phyloP scores from a whole-genome alignment of 2,329 filamentous ascomycete genomes.

The Paecilomyces sp. region DNA sequence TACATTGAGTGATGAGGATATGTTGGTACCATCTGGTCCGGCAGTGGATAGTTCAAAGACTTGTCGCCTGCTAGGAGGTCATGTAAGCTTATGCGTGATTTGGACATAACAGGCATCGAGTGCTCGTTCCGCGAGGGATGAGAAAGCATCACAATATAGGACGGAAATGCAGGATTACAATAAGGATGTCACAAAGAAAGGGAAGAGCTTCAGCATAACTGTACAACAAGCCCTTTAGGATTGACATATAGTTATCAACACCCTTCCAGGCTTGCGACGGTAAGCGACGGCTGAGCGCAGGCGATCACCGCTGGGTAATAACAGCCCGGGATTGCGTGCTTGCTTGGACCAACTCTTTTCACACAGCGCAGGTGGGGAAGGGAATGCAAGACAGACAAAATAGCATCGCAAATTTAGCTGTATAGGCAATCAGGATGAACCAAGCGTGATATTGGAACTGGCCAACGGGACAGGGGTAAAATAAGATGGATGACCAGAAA shows the following conservation, averaged over 20 bases:
- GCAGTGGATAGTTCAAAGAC: conserved; percentile 29
- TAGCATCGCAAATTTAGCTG: not conserved
- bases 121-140: not conserved
- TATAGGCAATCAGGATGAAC: not conserved
- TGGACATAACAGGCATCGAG: not conserved
- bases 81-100: conserved; percentile 15
- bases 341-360: not conserved
- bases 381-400: not conserved
- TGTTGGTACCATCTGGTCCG: conserved; percentile 29
- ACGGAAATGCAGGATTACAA: not conserved
- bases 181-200: not conserved
- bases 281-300: conserved; percentile 16
- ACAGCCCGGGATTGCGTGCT: conserved; percentile 30
- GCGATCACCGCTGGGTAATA: conserved; percentile 16
- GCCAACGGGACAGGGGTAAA: not conserved
- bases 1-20: conserved; percentile 32
- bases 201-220: not conserved
- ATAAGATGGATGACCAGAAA: not conserved
- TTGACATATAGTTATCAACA: not conserved
- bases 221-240: not conserved
- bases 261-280: not conserved
- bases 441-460: not conserved
- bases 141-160: not conserved
- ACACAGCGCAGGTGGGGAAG: not conserved
- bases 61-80: conserved; percentile 23